These are phyloP conservation scores for Austroboletus eburneus DNA, from an alignment of 768 basidiomycete species.

Conservation along the genomic window DNA sequence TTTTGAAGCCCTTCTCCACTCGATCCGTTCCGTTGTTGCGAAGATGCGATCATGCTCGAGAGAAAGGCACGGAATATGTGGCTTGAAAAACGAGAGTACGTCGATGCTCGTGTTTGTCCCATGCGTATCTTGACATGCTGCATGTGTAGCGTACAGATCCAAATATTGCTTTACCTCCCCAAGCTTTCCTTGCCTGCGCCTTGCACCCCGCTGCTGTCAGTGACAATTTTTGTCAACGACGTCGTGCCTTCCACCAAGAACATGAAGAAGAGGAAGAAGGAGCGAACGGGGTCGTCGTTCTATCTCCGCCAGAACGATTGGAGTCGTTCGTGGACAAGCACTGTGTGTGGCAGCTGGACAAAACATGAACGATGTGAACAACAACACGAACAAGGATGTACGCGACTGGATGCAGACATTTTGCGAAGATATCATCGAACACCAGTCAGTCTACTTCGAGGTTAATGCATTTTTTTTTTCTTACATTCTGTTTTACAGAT, in stretches of 20 bases:
- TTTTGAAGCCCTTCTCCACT: constrained; percentile 64
- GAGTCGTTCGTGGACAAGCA: constrained; percentile 78
- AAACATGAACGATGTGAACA: constrained; percentile 36
- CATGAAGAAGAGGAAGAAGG: constrained; percentile 23
- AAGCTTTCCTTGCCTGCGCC: constrained; percentile 59
- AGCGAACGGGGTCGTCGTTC: constrained; percentile 15
- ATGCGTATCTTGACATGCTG: constrained; percentile 5
- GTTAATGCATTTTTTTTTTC: neutral
- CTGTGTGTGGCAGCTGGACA: constrained; percentile 68
- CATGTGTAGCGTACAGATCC: constrained; percentile 60
- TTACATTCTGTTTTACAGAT: constrained; percentile 48
- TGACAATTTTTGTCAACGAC: constrained; percentile 21
- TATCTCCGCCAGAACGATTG: constrained; percentile 45
- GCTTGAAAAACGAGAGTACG: constrained; percentile 61
- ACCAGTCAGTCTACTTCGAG: constrained; percentile 42
- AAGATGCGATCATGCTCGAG: constrained; percentile 35
- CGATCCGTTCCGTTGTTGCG: constrained; percentile 44
- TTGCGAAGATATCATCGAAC: constrained; percentile 62
- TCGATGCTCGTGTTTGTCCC: constrained; percentile 6
- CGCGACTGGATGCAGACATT: constrained; percentile 76
- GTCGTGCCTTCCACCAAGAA: constrained; percentile 26
- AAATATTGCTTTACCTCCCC: constrained; percentile 66
- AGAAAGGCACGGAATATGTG: constrained; percentile 52
- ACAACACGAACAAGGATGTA: constrained; percentile 23
- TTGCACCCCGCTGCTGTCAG: constrained; percentile 27